Percentiles rank a stretch among this genome's conserved stretches.
Evolutionary conservation across 805 yeast genomes (phyloP).

Genomic region (Saccharomycopsis sp.): DNA sequence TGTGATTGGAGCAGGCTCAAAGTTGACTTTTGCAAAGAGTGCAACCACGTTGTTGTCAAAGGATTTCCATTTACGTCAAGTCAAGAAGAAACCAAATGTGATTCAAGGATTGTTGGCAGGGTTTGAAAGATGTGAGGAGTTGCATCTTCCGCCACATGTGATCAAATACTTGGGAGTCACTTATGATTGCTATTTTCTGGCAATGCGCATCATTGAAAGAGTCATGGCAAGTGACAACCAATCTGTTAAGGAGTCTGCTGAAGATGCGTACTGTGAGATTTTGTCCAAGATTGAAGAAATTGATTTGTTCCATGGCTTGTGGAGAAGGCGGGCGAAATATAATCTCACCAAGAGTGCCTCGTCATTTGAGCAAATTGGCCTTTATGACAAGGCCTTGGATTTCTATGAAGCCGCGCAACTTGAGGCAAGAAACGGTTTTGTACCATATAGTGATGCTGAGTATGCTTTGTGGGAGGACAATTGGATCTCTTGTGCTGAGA

Average conservation of each 20-base stretch:
- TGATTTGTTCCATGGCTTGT: conserved; percentile 93
- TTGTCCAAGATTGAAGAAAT: conserved; percentile 85
- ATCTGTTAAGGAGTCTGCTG: conserved; percentile 57
- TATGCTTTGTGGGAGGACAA: conserved; percentile 97
- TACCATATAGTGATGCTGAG: conserved; percentile 92
- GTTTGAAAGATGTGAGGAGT: conserved; percentile 57
- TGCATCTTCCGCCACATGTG: conserved; percentile 89
- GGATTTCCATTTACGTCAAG: conserved; percentile 89
- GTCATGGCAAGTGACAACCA: conserved; percentile 29
- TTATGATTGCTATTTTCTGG: conserved; percentile 86
- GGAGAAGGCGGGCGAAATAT: conserved; percentile 94
- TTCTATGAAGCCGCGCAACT: conserved; percentile 94
- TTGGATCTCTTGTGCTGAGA: conserved; percentile 96
- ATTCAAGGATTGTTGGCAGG: conserved; percentile 79
- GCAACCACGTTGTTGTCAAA: conserved; percentile 73
- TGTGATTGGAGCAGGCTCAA: conserved; percentile 43
- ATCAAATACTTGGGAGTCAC: conserved; percentile 81
- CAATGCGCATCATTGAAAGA: conserved; percentile 74
- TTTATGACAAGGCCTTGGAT: conserved; percentile 91
- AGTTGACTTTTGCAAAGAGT: conserved; percentile 74
- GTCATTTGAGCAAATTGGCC: conserved; percentile 88
- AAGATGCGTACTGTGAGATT: conserved; percentile 84
- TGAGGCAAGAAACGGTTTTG: conserved; percentile 88
- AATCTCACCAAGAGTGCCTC: conserved; percentile 86
- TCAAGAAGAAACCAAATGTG: conserved; percentile 78